phyloP scores from a whole-genome alignment of 2,329 filamentous ascomycete genomes.

The Raffaelea arxii region DNA sequence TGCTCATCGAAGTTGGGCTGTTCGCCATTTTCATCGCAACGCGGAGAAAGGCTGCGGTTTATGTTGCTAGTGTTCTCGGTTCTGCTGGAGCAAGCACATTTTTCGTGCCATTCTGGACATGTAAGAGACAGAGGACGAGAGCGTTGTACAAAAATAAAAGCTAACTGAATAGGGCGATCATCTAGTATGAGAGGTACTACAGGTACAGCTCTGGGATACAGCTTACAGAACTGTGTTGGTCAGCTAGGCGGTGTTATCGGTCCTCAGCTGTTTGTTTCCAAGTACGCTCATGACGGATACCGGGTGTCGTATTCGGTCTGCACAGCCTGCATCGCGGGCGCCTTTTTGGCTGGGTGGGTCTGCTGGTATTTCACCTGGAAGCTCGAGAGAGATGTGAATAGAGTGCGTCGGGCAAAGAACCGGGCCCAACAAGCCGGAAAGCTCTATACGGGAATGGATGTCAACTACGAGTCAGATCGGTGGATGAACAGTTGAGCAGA shows the following conservation, averaged over 20 bases:
- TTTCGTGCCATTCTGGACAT: constrained; percentile 8
- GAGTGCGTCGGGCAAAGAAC: constrained; percentile 3
- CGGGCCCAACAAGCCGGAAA: neutral
- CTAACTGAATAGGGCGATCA: no score
- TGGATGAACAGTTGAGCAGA: neutral
- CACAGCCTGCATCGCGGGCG: constrained; percentile 7
- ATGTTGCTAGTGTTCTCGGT: neutral
- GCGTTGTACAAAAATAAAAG: no score
- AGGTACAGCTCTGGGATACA: constrained; percentile 6
- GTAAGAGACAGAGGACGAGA: no score
- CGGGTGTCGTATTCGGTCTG: constrained; percentile 6
- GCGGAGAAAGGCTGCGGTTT: neutral
- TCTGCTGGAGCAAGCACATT: constrained; percentile 1
- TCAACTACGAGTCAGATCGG: constrained; percentile 2
- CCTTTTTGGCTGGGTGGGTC: constrained; percentile 3
- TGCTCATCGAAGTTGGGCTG: constrained; percentile 5
- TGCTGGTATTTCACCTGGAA: constrained; percentile 6
- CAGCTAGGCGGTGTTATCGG: constrained; percentile 8
- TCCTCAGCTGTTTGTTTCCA: constrained; percentile 5
- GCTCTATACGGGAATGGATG: constrained; percentile 2
- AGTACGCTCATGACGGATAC: constrained; percentile 6
- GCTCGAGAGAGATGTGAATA: constrained; percentile 5
- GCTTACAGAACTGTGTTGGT: constrained; percentile 7
- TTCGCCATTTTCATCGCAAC: constrained; percentile 9
- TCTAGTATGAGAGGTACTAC: constrained; percentile 6